phyloP scores from a whole-genome alignment of 2,329 filamentous ascomycete species.

The Ophiobolus disseminans region DNA sequence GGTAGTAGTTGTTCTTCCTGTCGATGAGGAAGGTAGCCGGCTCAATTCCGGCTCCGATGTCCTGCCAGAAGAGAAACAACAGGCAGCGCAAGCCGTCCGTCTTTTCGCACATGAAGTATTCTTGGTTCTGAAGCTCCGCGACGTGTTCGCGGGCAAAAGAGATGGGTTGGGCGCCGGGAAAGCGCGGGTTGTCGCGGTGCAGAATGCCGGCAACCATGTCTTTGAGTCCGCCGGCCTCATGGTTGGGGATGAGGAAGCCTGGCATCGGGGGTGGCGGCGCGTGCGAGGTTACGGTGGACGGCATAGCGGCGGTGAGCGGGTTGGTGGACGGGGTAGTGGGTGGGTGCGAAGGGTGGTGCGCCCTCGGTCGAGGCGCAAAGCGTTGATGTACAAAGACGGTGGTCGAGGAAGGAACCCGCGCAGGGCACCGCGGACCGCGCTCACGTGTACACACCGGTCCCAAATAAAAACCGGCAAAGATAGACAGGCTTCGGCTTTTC shows the following conservation, averaged over 20 bases:
- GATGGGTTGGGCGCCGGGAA: constrained; percentile 93
- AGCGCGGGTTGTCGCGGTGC: constrained; percentile 69
- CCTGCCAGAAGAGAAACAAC: constrained; percentile 81
- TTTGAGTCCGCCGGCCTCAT: constrained; percentile 62
- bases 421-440: too few species aligned
- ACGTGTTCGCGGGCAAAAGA: constrained; percentile 86
- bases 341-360: background rate
- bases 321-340: background rate
- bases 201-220: constrained; percentile 78
- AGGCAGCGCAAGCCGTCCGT: constrained; percentile 95
- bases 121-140: constrained; percentile 77
- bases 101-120: constrained; percentile 99
- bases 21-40: constrained; percentile 88
- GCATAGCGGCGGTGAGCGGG: constrained; percentile 18
- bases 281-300: constrained; percentile 23
- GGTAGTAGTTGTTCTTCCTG: constrained; percentile 97
- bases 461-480: too few species aligned
- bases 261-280: constrained; percentile 47
- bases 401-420: too few species aligned
- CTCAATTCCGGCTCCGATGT: constrained; percentile 40
- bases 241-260: constrained; percentile 32
- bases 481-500: too few species aligned
- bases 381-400: constrained; percentile 1
- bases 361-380: background rate
- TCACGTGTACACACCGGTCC: too few species aligned